phyloP scores from a whole-genome alignment of 306 rosid species.

The Corylus avellana region DNA sequence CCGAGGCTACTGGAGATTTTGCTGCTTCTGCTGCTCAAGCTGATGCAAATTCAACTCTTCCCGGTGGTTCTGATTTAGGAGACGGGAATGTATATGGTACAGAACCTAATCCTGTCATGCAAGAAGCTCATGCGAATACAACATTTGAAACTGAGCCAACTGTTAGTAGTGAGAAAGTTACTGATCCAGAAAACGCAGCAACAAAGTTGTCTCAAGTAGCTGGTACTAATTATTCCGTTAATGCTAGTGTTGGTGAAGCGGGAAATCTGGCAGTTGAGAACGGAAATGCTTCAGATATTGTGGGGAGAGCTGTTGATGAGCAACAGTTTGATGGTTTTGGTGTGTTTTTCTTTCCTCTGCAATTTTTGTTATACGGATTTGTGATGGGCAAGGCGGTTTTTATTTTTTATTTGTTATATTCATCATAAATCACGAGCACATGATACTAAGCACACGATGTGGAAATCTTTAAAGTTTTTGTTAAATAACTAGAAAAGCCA shows the following conservation, averaged over 20 bases:
- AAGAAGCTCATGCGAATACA: slow-evolving; percentile 48
- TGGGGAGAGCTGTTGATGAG: slow-evolving; percentile 47
- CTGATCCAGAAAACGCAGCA: slow-evolving; percentile 36
- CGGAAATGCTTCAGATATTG: slow-evolving; percentile 57
- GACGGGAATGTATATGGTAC: slow-evolving; percentile 44
- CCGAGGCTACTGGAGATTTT: slow-evolving; percentile 42
- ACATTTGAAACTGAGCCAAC: slow-evolving; percentile 36
- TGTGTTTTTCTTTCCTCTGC: slow-evolving; percentile 23
- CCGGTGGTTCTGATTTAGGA: slow-evolving; percentile 38
- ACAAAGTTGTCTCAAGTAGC: slow-evolving; percentile 35
- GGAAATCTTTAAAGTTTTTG: neutral
- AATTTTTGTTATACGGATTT: slow-evolving; percentile 10
- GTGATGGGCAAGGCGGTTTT: neutral
- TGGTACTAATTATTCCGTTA: slow-evolving; percentile 52
- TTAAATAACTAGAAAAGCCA: neutral
- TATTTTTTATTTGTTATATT: neutral
- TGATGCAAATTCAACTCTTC: slow-evolving; percentile 30
- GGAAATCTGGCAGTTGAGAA: slow-evolving; percentile 44
- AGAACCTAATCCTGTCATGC: slow-evolving; percentile 52
- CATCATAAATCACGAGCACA: neutral
- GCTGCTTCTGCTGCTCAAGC: slow-evolving; percentile 29
- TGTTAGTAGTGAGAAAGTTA: slow-evolving; percentile 35
- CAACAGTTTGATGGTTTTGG: slow-evolving; percentile 79
- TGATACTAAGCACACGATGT: neutral
- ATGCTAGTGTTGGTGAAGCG: slow-evolving; percentile 37